Conservation (phyloP, 495 filamentous ascomycete species). For the Hyaloscypha finlandica region DNA sequence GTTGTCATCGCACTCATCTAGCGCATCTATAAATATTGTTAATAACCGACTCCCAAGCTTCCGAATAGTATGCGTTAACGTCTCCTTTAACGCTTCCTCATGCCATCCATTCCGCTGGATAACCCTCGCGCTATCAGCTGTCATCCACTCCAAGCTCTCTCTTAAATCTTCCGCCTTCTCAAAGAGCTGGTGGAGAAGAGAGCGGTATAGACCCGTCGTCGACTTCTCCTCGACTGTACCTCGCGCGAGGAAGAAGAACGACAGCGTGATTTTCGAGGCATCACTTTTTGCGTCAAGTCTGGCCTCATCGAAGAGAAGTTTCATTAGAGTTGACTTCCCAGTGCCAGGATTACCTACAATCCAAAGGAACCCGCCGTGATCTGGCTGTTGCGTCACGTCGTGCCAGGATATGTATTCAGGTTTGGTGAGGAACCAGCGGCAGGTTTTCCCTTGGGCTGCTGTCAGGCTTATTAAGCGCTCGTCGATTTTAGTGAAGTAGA, state of each 20-base stretch:
- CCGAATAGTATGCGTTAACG: conserved; percentile 22
- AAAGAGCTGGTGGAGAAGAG: conserved; percentile 40
- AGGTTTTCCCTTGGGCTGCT: conserved; percentile 37
- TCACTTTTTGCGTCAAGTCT: conserved; percentile 21
- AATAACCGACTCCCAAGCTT: conserved; percentile 28
- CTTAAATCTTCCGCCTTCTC: conserved; percentile 21
- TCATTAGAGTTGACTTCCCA: conserved; percentile 49
- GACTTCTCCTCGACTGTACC: conserved; percentile 39
- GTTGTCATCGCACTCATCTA: conserved; percentile 42
- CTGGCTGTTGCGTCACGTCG: conserved; percentile 27
- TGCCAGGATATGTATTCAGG: conserved; percentile 39
- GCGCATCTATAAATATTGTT: conserved; percentile 41
- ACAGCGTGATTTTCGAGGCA: conserved; percentile 30
- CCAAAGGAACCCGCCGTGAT: conserved; percentile 44
- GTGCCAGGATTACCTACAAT: conserved; percentile 45
- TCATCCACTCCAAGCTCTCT: conserved; percentile 28
- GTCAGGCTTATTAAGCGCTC: conserved; percentile 33
- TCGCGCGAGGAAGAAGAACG: conserved; percentile 46
- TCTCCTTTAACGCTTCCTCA: conserved; percentile 27
- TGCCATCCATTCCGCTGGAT: conserved; percentile 28
- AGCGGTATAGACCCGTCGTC: conserved; percentile 35
- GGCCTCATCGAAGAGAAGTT: conserved; percentile 33
- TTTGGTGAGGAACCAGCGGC: conserved; percentile 38
- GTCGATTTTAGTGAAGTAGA: conserved; percentile 39
- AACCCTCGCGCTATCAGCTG: conserved; percentile 22